Evolutionary conservation across 495 filamentous ascomycete genomes (phyloP).

Genomic region (Penicillium verhagenii): DNA sequence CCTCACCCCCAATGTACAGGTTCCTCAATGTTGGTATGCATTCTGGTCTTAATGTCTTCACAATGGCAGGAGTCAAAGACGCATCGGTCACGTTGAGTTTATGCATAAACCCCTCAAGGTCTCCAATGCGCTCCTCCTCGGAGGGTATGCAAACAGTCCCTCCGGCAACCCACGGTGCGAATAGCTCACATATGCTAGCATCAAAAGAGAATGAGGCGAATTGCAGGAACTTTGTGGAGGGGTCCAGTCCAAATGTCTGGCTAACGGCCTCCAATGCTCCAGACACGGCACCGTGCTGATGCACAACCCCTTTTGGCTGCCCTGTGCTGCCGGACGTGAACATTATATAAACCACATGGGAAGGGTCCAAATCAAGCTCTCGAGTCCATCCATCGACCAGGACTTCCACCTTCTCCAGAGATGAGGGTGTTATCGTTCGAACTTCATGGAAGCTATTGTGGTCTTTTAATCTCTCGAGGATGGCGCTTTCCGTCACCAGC

Average conservation of each 20-base stretch:
- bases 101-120: not conserved
- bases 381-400: not conserved
- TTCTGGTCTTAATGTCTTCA: not conserved
- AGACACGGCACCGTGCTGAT: not conserved
- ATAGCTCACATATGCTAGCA: not conserved
- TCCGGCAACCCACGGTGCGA: not conserved
- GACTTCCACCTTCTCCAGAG: not conserved
- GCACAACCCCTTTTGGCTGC: conserved; percentile 1
- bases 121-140: not conserved
- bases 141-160: conserved; percentile 1
- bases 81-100: not conserved
- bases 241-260: not conserved
- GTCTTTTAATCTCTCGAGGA: not conserved
- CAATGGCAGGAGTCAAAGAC: not conserved
- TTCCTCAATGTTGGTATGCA: not conserved
- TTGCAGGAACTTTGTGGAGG: not conserved
- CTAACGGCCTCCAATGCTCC: not conserved
- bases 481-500: not conserved
- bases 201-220: not conserved
- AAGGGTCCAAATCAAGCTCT: not conserved
- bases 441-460: no score
- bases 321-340: conserved; percentile 4
- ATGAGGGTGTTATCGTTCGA: not conserved
- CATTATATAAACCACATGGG: not conserved
- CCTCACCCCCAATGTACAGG: not conserved